phyloP scores from a whole-genome alignment of 208 protist genomes.

The Wallacemonas rigidus region DNA sequence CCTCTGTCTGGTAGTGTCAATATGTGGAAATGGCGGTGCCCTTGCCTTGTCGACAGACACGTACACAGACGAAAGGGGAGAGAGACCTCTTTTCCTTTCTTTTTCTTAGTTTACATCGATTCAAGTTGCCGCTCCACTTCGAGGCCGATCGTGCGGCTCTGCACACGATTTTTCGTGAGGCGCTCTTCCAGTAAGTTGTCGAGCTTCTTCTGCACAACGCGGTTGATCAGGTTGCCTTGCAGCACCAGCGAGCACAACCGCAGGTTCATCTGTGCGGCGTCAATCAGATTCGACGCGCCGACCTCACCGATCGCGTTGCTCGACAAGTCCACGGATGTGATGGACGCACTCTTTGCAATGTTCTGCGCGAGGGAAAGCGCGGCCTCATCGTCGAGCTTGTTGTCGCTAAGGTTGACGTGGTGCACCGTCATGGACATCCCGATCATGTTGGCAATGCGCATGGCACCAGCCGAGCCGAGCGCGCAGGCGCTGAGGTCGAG shows the following conservation, averaged over 20 bases:
- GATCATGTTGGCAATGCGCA: conserved; percentile 73
- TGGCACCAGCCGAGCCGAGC: conserved; percentile 61
- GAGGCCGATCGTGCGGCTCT: conserved; percentile 27
- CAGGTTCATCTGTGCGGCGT: conserved; percentile 68
- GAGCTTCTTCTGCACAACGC: conserved; percentile 84
- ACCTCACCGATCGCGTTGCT: conserved; percentile 74
- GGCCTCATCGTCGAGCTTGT: conserved; percentile 81
- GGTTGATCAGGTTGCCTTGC: conserved; percentile 81
- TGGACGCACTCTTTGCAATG: conserved; percentile 63
- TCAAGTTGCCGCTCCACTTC: conserved; percentile 32
- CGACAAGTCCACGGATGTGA: conserved; percentile 69
- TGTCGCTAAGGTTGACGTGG: conserved; percentile 82
- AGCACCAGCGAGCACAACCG: conserved; percentile 63
- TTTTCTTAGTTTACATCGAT: conserved; percentile 2
- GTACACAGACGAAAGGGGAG: too few species aligned
- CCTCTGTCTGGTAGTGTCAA: too few species aligned
- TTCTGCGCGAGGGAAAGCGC: conserved; percentile 63
- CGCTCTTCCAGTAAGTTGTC: conserved; percentile 79
- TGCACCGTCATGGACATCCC: conserved; percentile 58
- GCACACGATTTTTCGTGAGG: conserved; percentile 52
- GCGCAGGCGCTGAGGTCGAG: conserved; percentile 79
- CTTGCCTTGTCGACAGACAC: too few species aligned
- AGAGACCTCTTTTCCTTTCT: background rate
- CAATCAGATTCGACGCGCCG: conserved; percentile 72
- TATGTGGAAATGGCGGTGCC: too few species aligned